phyloP scores from a whole-genome alignment of 768 basidiomycete species.

The Suillus bovinus region DNA sequence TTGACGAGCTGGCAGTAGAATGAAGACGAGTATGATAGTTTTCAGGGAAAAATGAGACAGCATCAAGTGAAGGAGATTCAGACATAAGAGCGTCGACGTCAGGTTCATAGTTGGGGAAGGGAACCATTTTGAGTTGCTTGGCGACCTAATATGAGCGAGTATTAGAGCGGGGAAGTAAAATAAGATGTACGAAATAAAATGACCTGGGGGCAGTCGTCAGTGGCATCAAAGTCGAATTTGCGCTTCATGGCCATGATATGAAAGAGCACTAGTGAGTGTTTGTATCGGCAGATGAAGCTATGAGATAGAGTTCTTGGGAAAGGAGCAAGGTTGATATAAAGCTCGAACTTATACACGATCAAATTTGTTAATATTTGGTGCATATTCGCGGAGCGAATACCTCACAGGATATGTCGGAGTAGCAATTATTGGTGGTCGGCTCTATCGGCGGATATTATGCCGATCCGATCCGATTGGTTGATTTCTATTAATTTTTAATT shows the following conservation, averaged over 20 bases:
- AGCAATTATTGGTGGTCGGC: slow-evolving; percentile 19
- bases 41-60: slow-evolving; percentile 56
- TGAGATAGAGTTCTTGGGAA: slow-evolving; percentile 25
- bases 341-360: slow-evolving; percentile 33
- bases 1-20: slow-evolving; percentile 63
- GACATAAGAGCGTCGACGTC: slow-evolving; percentile 75
- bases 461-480: slow-evolving; percentile 30
- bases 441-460: slow-evolving; percentile 15
- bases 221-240: slow-evolving; percentile 64
- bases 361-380: slow-evolving; percentile 29
- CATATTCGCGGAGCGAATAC: slow-evolving; percentile 23
- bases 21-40: slow-evolving; percentile 60
- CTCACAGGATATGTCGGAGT: slow-evolving; percentile 17
- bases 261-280: slow-evolving; percentile 11
- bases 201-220: slow-evolving; percentile 53
- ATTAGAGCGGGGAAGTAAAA: slow-evolving; percentile 25
- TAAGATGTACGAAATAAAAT: slow-evolving; percentile 16
- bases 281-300: slow-evolving; percentile 11
- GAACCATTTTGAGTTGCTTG: slow-evolving; percentile 75
- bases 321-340: slow-evolving; percentile 19
- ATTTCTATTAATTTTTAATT: slow-evolving; percentile 1
- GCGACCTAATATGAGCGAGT: slow-evolving; percentile 39
- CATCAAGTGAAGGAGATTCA: slow-evolving; percentile 51
- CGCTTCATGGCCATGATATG: slow-evolving; percentile 68
- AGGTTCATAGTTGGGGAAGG: slow-evolving; percentile 65